These are phyloP conservation scores for Eucalyptus victrix DNA, from an alignment of 345 rosid species.

Conservation along the genomic window DNA sequence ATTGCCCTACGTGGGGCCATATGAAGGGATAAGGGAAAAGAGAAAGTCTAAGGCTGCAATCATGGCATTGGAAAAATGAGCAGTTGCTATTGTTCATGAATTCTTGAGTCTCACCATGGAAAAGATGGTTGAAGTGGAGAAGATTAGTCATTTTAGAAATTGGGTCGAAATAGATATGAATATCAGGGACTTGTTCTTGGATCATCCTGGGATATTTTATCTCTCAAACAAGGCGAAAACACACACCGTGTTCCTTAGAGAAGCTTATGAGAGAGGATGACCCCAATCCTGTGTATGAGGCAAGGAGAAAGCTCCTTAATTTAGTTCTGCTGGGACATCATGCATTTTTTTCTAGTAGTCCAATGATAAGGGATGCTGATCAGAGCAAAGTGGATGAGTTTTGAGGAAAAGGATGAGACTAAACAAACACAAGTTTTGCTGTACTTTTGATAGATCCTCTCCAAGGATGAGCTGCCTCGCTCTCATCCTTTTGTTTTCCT, in stretches of 20 bases:
- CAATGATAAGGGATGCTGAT: not conserved
- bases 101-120: conserved; percentile 78
- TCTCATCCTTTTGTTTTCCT: not conserved
- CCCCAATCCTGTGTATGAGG: conserved; percentile 60
- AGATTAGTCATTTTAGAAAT: conserved; percentile 86
- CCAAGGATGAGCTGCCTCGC: not conserved
- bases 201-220: conserved; percentile 83
- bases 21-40: conserved; percentile 40
- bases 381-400: not conserved
- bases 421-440: not conserved
- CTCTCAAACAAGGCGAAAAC: conserved; percentile 75
- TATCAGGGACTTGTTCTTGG: conserved; percentile 81
- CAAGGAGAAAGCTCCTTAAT: conserved; percentile 73
- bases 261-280: conserved; percentile 73
- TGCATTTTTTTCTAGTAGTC: conserved; percentile 10
- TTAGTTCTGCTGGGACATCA: conserved; percentile 69
- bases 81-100: conserved; percentile 70
- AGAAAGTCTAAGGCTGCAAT: conserved; percentile 33
- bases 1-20: conserved; percentile 62
- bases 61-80: conserved; percentile 56
- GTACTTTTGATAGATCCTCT: not conserved
- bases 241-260: conserved; percentile 82
- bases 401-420: not conserved
- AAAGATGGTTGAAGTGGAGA: conserved; percentile 89
- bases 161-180: conserved; percentile 75